A percentile compares a stretch with the other conserved stretches of the same genome.
phyloP scores from a whole-genome alignment of 148 eudicot species.

The Arctostaphylos glauca region DNA sequence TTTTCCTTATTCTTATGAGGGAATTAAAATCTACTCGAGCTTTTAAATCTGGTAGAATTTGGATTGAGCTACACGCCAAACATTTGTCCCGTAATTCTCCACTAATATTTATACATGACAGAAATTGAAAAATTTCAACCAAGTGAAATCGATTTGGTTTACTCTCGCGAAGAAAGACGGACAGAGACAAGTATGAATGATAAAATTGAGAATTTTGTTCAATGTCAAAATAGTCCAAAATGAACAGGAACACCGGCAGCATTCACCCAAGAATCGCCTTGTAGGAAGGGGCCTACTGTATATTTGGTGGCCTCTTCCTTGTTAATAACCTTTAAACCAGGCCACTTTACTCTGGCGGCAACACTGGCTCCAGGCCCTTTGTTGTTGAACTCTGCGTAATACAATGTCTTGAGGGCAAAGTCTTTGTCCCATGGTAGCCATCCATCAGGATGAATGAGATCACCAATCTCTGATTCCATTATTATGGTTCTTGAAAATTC shows the following conservation, averaged over 20 bases:
- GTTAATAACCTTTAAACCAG: slow-evolving; percentile 49
- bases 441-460: slow-evolving; percentile 61
- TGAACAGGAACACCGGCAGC: slow-evolving; percentile 17
- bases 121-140: neutral
- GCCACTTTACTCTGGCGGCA: slow-evolving; percentile 61
- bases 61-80: neutral
- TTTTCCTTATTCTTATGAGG: neutral
- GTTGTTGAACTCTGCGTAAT: slow-evolving; percentile 61
- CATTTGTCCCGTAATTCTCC: neutral
- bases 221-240: slow-evolving; percentile 18
- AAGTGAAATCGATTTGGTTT: neutral
- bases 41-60: neutral
- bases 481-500: slow-evolving; percentile 63
- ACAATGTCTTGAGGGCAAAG: slow-evolving; percentile 54
- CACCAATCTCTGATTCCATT: slow-evolving; percentile 59
- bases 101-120: neutral
- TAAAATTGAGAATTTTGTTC: neutral
- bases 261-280: slow-evolving; percentile 47
- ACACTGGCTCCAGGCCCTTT: slow-evolving; percentile 53
- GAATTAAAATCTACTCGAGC: neutral
- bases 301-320: slow-evolving; percentile 49
- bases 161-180: neutral
- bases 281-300: slow-evolving; percentile 56
- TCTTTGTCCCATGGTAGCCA: slow-evolving; percentile 57
- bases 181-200: neutral